A percentile compares a stretch with the other conserved stretches of the same genome.
Conservation (phyloP, 73 alveolate genomes). For the Blepharisma stoltei region DNA sequence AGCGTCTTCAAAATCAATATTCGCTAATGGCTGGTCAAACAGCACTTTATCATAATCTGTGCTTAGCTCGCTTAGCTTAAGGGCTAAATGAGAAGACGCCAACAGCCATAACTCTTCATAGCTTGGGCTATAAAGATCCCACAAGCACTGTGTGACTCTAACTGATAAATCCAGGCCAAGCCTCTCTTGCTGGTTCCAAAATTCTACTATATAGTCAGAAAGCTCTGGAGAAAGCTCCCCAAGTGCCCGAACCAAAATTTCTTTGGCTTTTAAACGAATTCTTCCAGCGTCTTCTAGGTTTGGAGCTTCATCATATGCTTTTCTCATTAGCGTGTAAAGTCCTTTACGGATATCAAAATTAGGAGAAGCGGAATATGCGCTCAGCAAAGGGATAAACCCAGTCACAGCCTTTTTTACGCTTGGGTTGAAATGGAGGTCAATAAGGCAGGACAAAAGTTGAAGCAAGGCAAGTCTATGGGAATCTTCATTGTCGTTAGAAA, state of each 20-base stretch:
- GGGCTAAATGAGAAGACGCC: conserved; percentile 38
- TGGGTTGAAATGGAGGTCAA: neutral
- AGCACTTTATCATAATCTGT: conserved; percentile 48
- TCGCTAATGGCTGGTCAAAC: conserved; percentile 49
- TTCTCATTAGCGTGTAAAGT: neutral
- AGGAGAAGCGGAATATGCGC: neutral
- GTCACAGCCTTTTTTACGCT: neutral
- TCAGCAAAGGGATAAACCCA: neutral
- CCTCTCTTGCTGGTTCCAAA: conserved; percentile 61
- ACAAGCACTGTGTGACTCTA: conserved; percentile 47
- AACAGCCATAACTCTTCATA: conserved; percentile 58
- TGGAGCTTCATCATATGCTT: conserved; percentile 4
- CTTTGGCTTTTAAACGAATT: conserved; percentile 26
- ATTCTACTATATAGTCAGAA: conserved; percentile 39
- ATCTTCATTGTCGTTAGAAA: conserved; percentile 16
- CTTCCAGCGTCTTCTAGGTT: neutral
- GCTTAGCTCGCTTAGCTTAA: conserved; percentile 33
- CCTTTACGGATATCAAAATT: conserved; percentile 5
- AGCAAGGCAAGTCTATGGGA: conserved; percentile 13
- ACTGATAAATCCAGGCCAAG: conserved; percentile 40
- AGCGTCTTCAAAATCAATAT: conserved; percentile 43
- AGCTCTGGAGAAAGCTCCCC: conserved; percentile 42
- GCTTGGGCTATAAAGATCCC: conserved; percentile 39
- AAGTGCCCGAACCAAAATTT: conserved; percentile 44
- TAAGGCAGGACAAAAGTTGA: neutral